Percentiles rank a stretch among this genome's conserved stretches.
Evolutionary conservation across 2,329 filamentous ascomycete species (phyloP).

Genomic region (Neofusicoccum ribis): DNA sequence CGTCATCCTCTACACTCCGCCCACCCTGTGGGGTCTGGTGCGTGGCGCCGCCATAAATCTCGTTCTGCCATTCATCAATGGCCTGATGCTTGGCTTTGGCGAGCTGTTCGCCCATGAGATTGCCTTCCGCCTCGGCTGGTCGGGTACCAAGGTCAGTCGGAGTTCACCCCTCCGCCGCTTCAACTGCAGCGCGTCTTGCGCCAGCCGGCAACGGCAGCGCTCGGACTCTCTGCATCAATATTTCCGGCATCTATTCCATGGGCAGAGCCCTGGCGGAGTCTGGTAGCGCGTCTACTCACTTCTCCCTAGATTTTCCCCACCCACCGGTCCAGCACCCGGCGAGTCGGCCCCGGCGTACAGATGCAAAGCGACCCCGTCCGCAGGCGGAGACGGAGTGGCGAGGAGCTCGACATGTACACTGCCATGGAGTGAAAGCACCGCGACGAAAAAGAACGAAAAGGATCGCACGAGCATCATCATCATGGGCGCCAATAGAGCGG

Average conservation of each 20-base stretch:
- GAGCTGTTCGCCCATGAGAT: constrained; percentile 96
- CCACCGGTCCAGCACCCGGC: constrained; percentile 61
- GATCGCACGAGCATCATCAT: not conserved
- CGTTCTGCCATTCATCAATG: constrained; percentile 93
- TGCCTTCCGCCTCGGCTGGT: constrained; percentile 91
- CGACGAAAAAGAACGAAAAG: not conserved
- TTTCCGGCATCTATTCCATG: not conserved
- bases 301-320: constrained; percentile 56
- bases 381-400: constrained; percentile 51
- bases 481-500: constrained; percentile 14
- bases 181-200: not conserved
- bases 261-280: not conserved
- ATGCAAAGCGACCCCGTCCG: constrained; percentile 66
- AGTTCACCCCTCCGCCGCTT: not conserved
- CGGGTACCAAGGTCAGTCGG: constrained; percentile 75
- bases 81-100: constrained; percentile 96
- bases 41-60: constrained; percentile 93
- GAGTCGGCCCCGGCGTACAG: constrained; percentile 82
- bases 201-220: not conserved
- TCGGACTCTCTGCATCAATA: not conserved
- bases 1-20: constrained; percentile 83
- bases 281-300: not conserved
- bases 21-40: constrained; percentile 81
- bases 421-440: constrained; percentile 60
- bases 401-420: constrained; percentile 65